Base-by-base conservation (phyloP, 345 rosid species). In the Populus ilicifolia region DNA sequence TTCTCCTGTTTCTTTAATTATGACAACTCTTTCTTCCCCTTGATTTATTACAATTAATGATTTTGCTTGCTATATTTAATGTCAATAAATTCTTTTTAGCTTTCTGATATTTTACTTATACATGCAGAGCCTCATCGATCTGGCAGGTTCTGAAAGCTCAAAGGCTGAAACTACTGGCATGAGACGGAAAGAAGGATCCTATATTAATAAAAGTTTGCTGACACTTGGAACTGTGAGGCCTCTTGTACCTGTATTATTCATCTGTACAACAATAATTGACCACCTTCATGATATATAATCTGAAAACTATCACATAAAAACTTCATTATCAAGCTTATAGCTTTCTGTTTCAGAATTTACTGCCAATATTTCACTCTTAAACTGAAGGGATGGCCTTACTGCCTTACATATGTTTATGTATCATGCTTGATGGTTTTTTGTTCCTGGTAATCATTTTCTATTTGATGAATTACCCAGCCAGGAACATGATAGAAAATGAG, bases 131-230 rank as follows among this genome's bases (percentile, higher is more conserved):
- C 98, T 96, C 83, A 93, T 96, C 87, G 99, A 96, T 89, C 93
- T 96, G 88, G 99, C 99, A 82, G 99, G 99, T 90, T 96, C 99
- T 27, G 99, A 96, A 89, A 96, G 99, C 85, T 93, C 99, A 18
- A 96, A 92, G 86, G 99, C 93, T 75, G 98, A 90, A 89, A 94
- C 99, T 23, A 91, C 87, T 82, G 99, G 99, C 75, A 59, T 89
- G 78, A 93, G 99, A 80, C 89, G 98, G 71, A 96, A 94, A 83
- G 99, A 96, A 85, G 99, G 99, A 81, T 92, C 99, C 44, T 93
- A 96, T 80, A 96, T 96, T 74, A 93, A 96, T 79, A 96, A 96
- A 89, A 96, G 99, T 83, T 83, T 96, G 87, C 89, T 96, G 80
- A 96, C 99, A 54, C 91, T 96, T 81, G 99, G 99, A 87, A 93